Evolutionary conservation across 139 green algal genomes (phyloP), one percentile per base, ranked within the genome.

Genomic region (Volvox africanus): DNA sequence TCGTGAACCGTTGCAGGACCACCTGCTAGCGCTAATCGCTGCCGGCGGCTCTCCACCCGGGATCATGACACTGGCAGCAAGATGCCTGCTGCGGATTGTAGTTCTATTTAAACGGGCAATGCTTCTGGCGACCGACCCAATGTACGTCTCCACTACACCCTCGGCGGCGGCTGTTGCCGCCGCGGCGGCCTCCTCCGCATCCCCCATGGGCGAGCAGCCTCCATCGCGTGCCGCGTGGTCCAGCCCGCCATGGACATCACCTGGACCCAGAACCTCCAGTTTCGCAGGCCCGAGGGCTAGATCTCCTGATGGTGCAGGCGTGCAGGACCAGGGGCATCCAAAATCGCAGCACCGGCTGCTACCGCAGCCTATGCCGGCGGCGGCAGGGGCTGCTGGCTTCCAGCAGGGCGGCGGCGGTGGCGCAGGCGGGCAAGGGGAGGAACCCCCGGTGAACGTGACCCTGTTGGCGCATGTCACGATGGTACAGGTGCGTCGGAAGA

Each of bases 61-160:
- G 69, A 35, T 87, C 18, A 20, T 81, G 37, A 67, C 81, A 20
- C 32, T 86, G 69, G 80, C 79, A 16, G 80, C 68, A 0, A 20
- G 71, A 44, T 82, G 86, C 67, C 61, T 95, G 68, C 81, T 94
- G 65, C 90, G 90, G 19, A 81, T 95, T 0, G 20, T 94, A 28
- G 37, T 33, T 19, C 85, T 86, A 2, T 71, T 94, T 12, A 93
- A 94, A 35, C 68, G 62, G 24, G 92, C 92, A 1, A 62, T 95
- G 21, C 83, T 82, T 24, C 88, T 93, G 11, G 61, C 82, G 0
- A 91, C 83, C 18, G 82, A 93, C 78, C 81, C 87, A 19, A 91
- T 35, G 73, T 93, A 88, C 35, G 81, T 13, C 37, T 33, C 16
- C 62, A 28, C 62, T 28, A 28, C 65, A 80, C 2, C 19, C 71